Evolutionary conservation across 306 rosid genomes (phyloP), one percentile per base, ranked within the genome.

Genomic region (Rosa chinensis): DNA sequence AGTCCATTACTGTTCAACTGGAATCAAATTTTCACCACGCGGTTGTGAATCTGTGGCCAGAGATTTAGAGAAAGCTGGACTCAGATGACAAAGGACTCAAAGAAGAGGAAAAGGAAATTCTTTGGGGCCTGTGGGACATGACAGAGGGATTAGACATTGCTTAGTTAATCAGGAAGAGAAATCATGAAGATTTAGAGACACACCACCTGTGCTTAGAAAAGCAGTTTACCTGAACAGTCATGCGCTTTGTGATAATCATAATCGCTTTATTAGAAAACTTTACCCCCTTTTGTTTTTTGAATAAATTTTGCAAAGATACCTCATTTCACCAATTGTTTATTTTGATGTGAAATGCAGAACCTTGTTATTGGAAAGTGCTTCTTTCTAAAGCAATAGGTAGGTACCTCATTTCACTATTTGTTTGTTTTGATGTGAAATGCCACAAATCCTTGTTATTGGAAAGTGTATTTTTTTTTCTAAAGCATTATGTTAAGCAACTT

Each of bases 1-100:
- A 43, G 73, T 20, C 52, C 73, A 68, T 40, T n/a, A 11, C 35
- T 68, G 21, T 10, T 42, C 1, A 62, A 75, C 11, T 43, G 50
- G 61, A 75, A 18, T 59, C 70, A 76, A 75, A 4, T 12, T 62
- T 66, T 16, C 17, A 32, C 47, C 79, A 63, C 10, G 72, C 72
- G 79, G 72, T 47, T 13, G 72, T 45, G 47, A 11, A 62, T 47
- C 47, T 28, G 37, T 9, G 71, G 70, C 45, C 72, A 47, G 17
- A 14, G 10, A 9, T 1, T 18, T n/a, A 17, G 28, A 18, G 71
- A 66, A 66, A 39, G 71, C 48, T 16, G 71, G 47, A 8, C 8
- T 63, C n/a, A 66, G 48, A 12, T 58, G 32, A n/a, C 1, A n/a
- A 16, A 44, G 47, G 17, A 14, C 3, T 8, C 32, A 25, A 62